Percentiles rank a stretch among this genome's conserved stretches.
These are phyloP conservation scores for Mucor plumbeus DNA, from an alignment of 371 early-diverging fungal species.

Conservation along the genomic window DNA sequence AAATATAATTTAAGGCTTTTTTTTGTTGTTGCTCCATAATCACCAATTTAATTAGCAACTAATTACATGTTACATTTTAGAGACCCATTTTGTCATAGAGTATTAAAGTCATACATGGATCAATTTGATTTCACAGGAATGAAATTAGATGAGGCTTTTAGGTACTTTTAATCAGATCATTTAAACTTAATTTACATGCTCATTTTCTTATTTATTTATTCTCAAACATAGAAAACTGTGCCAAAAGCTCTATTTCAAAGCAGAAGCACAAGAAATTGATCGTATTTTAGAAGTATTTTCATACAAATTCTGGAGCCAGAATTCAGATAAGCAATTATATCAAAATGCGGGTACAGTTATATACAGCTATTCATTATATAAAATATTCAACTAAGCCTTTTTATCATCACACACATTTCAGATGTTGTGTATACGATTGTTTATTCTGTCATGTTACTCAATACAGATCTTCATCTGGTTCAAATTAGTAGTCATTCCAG, in stretches of 20 bases:
- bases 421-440: slow-evolving; percentile 82
- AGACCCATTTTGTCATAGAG: slow-evolving; percentile 45
- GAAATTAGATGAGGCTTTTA: slow-evolving; percentile 77
- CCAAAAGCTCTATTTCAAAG: slow-evolving; percentile 72
- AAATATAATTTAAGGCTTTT: not conserved
- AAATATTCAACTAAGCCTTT: not conserved
- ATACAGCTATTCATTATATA: not conserved
- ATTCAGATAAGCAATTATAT: slow-evolving; percentile 50
- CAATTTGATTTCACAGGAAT: slow-evolving; percentile 70
- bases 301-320: slow-evolving; percentile 75
- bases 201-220: not conserved
- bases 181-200: not conserved
- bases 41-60: not conserved
- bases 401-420: not conserved
- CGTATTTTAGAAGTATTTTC: slow-evolving; percentile 82
- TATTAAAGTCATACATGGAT: slow-evolving; percentile 62
- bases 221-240: slow-evolving; percentile 51
- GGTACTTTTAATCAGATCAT: slow-evolving; percentile 30
- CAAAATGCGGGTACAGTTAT: slow-evolving; percentile 38
- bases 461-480: slow-evolving; percentile 88
- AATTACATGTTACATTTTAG: slow-evolving; percentile 22
- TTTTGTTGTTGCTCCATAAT: not conserved
- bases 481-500: slow-evolving; percentile 50
- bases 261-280: slow-evolving; percentile 89
- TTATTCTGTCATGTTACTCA: slow-evolving; percentile 85